Evolutionary conservation across 352 stramenopile species (phyloP).

Genomic region (Globisporangium middletonii): DNA sequence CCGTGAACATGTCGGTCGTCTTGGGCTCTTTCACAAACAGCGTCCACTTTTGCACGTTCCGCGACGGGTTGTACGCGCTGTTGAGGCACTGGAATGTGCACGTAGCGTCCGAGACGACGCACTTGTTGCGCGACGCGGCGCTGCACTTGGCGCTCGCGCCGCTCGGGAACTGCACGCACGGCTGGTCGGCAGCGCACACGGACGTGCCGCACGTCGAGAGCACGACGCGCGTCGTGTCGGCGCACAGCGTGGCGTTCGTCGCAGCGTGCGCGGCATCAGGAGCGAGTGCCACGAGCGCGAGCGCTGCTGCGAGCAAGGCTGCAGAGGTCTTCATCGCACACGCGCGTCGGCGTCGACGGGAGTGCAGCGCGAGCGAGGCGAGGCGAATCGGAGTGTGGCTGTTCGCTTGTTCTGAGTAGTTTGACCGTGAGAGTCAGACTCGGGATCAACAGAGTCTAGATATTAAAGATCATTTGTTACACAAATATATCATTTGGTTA

Average conservation of each 20-base stretch:
- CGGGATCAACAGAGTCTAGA: no score
- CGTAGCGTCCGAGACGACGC: conserved; percentile 25
- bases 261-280: background rate
- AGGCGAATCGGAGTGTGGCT: no score
- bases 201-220: conserved; percentile 43
- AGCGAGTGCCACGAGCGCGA: conserved; percentile 1
- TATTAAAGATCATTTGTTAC: no score
- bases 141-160: conserved; percentile 32
- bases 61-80: conserved; percentile 34
- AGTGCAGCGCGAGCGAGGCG: background rate
- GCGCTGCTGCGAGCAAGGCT: background rate
- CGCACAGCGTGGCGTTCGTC: conserved; percentile 33
- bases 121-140: conserved; percentile 42
- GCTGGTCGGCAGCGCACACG: conserved; percentile 26
- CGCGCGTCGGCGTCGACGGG: background rate
- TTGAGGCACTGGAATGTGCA: conserved; percentile 71
- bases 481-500: no score
- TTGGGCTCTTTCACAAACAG: conserved; percentile 66
- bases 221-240: conserved; percentile 26
- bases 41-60: conserved; percentile 35
- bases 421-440: no score
- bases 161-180: conserved; percentile 56
- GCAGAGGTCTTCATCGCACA: background rate
- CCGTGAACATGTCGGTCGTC: conserved; percentile 34
- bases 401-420: no score